phyloP scores from a whole-genome alignment of 2,329 filamentous ascomycete species.

The Thelonectria discophora region DNA sequence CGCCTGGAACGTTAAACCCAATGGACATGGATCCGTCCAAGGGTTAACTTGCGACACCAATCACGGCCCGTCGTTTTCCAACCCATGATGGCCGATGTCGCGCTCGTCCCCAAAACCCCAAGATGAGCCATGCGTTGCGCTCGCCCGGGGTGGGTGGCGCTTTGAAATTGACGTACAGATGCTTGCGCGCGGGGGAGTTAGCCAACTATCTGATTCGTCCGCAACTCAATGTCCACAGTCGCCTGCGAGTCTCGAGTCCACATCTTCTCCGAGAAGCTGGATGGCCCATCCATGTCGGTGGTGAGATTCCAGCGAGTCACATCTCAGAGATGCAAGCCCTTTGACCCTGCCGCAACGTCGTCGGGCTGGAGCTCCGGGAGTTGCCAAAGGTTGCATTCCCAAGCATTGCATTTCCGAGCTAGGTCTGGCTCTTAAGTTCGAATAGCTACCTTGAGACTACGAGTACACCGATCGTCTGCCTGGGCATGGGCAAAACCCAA shows the following conservation, averaged over 20 bases:
- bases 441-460: no score
- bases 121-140: slow-evolving; percentile 30
- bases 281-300: slow-evolving; percentile 23
- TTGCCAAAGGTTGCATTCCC: slow-evolving; percentile 10
- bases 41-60: slow-evolving; percentile 44
- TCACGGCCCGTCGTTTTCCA: slow-evolving; percentile 44
- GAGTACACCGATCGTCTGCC: no score
- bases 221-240: slow-evolving; percentile 30
- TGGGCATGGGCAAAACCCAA: no score
- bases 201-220: slow-evolving; percentile 34
- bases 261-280: slow-evolving; percentile 35
- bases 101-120: slow-evolving; percentile 34
- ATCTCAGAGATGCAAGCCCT: slow-evolving; percentile 1
- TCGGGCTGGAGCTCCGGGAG: slow-evolving; percentile 7
- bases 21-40: slow-evolving; percentile 35
- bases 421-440: no score
- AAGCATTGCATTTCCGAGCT: not conserved
- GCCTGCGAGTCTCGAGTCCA: slow-evolving; percentile 16
- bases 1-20: slow-evolving; percentile 43
- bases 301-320: slow-evolving; percentile 27
- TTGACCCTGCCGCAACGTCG: not conserved
- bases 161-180: slow-evolving; percentile 45
- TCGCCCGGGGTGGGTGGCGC: slow-evolving; percentile 29
- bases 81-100: slow-evolving; percentile 46
- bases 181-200: slow-evolving; percentile 38